Conservation (phyloP, 805 yeast species). For the Candida sphagnicola region DNA sequence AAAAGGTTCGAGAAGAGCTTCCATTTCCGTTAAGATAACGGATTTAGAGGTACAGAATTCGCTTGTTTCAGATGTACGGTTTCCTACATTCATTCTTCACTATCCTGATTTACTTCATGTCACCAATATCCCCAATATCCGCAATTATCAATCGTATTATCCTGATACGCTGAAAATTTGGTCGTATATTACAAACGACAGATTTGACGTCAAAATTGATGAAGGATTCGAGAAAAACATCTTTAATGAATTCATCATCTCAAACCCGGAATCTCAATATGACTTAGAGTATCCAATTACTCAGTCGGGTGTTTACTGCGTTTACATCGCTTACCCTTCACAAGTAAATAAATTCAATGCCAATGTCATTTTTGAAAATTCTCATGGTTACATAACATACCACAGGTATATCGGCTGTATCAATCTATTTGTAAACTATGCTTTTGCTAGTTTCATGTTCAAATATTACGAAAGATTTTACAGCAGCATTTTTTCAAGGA, state of each 20-base stretch:
- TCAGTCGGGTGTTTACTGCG: background rate
- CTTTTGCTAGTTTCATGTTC: too few species aligned
- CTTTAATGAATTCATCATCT: background rate
- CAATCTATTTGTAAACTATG: too few species aligned
- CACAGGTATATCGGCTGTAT: too few species aligned
- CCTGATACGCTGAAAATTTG: background rate
- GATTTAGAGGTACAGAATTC: background rate
- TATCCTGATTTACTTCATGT: conserved; percentile 1
- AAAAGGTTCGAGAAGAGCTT: too few species aligned
- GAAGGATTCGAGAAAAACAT: background rate
- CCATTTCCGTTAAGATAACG: too few species aligned
- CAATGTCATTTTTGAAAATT: too few species aligned
- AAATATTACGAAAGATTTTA: too few species aligned
- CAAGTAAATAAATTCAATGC: background rate
- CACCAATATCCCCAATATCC: background rate
- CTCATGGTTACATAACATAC: too few species aligned
- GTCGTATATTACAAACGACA: background rate
- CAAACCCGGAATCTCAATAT: background rate
- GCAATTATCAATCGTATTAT: background rate
- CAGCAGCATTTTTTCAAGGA: too few species aligned
- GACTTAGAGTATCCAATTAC: background rate
- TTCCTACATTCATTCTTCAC: background rate
- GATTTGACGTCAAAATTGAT: conserved; percentile 1
- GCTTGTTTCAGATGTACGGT: background rate
- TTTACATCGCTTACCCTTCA: conserved; percentile 1